A percentile compares a stretch with the other conserved stretches of the same genome.
phyloP scores from a whole-genome alignment of 441 rosid genomes.

The Arabidopsis hybrid region DNA sequence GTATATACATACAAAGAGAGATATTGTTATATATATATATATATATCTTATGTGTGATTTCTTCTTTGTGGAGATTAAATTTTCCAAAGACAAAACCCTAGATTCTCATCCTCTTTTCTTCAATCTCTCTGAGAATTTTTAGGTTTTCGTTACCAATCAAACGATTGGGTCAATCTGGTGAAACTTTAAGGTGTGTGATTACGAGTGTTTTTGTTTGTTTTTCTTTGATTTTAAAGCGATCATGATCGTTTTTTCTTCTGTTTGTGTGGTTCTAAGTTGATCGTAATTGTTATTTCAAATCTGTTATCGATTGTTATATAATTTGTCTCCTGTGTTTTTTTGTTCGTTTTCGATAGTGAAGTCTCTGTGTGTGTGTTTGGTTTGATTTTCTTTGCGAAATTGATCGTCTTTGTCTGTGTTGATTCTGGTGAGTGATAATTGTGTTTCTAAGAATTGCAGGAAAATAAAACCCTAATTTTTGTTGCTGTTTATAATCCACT shows the following conservation, averaged over 20 bases:
- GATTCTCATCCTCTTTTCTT: conserved; percentile 29
- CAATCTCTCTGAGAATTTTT: conserved; percentile 17
- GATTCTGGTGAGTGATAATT: not conserved
- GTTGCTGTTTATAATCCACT: conserved; percentile 18
- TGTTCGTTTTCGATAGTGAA: conserved; percentile 21
- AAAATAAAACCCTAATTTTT: conserved; percentile 18
- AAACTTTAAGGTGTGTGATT: conserved; percentile 33
- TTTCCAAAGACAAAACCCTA: conserved; percentile 44
- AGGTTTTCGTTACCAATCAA: conserved; percentile 22
- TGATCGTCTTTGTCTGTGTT: conserved; percentile 34
- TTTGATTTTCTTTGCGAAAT: conserved; percentile 6
- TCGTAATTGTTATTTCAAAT: not conserved
- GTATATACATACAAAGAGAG: conserved; percentile 19
- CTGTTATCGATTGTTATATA: not conserved
- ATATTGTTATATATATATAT: conserved; percentile 1
- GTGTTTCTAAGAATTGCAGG: not conserved
- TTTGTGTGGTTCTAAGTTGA: conserved; percentile 13
- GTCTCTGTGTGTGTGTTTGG: conserved; percentile 12
- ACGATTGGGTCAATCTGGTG: conserved; percentile 27
- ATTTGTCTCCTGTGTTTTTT: not conserved
- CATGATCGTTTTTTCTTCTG: conserved; percentile 30
- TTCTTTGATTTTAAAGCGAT: conserved; percentile 14
- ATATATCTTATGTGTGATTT: conserved; percentile 16
- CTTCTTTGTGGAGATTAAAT: conserved; percentile 29
- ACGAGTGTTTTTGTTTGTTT: not conserved